Conservation (phyloP, 495 filamentous ascomycete genomes). For the Saxispiralis lemnorum region DNA sequence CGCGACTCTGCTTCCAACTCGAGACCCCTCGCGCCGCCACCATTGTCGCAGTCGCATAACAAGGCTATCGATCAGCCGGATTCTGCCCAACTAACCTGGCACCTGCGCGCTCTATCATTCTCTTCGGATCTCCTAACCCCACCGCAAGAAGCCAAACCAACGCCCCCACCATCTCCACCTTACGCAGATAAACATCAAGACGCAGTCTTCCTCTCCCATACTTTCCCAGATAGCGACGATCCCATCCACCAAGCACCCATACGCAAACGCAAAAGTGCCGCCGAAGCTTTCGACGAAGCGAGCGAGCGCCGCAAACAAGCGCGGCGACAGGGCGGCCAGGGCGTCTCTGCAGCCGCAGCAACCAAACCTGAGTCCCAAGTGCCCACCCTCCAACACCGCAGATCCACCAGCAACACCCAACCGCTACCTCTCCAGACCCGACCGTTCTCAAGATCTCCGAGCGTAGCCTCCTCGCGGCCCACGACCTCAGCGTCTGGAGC, state of each 20-base stretch:
- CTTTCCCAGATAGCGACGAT: not conserved
- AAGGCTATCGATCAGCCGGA: not conserved
- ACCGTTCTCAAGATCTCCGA: constrained; percentile 19
- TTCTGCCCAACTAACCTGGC: not conserved
- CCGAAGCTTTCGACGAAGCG: constrained; percentile 42
- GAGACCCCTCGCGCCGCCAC: constrained; percentile 29
- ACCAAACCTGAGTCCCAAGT: constrained; percentile 3
- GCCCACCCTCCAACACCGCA: constrained; percentile 9
- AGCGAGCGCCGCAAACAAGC: constrained; percentile 37
- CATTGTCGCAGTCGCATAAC: constrained; percentile 23
- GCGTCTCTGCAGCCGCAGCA: constrained; percentile 36
- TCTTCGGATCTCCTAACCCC: constrained; percentile 22
- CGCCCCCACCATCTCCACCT: constrained; percentile 1
- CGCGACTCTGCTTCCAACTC: not conserved
- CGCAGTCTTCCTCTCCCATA: constrained; percentile 14
- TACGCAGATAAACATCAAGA: constrained; percentile 2
- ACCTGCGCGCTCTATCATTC: constrained; percentile 25
- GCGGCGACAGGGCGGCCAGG: constrained; percentile 37
- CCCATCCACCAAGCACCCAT: constrained; percentile 18
- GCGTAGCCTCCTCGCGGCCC: constrained; percentile 15
- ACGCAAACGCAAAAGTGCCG: constrained; percentile 38
- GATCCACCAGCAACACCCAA: constrained; percentile 6
- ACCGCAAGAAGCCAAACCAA: constrained; percentile 3
- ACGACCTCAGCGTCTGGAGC: constrained; percentile 8
- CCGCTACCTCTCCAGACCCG: constrained; percentile 5